Percentiles rank a stretch among this genome's conserved stretches.
Evolutionary conservation across 805 yeast species (phyloP).

Genomic region (Candida coquimbonensis): DNA sequence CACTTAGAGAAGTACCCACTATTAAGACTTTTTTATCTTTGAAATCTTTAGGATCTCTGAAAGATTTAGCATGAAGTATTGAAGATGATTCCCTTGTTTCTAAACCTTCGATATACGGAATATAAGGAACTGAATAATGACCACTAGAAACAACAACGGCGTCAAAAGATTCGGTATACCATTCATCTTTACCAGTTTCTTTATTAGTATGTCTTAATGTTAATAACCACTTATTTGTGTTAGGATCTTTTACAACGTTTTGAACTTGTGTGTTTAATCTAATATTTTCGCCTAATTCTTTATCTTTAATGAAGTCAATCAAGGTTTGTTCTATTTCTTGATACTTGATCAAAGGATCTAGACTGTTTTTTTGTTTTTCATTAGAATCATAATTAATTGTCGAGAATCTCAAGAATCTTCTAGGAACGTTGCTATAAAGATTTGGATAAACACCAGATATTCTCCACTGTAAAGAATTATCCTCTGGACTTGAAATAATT

Average conservation of each 20-base stretch:
- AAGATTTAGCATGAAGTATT: constrained; percentile 45
- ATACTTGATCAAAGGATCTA: constrained; percentile 33
- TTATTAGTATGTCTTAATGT: constrained; percentile 19
- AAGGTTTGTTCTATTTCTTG: constrained; percentile 26
- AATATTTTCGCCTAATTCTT: constrained; percentile 26
- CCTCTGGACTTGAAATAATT: constrained; percentile 16
- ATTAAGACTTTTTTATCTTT: constrained; percentile 33
- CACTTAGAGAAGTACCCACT: constrained; percentile 36
- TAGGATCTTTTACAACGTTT: constrained; percentile 22
- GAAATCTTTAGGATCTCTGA: constrained; percentile 34
- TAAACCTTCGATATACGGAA: constrained; percentile 46
- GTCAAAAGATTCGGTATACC: constrained; percentile 44
- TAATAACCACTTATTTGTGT: constrained; percentile 31
- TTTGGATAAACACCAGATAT: constrained; percentile 30
- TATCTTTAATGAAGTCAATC: constrained; percentile 22
- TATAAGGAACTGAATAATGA: constrained; percentile 46
- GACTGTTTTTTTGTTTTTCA: neutral
- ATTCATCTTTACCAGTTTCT: constrained; percentile 22
- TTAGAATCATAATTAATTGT: constrained; percentile 24
- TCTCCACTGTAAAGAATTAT: constrained; percentile 31
- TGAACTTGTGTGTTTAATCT: constrained; percentile 34
- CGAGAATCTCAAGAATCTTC: constrained; percentile 31
- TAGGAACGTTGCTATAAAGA: constrained; percentile 35
- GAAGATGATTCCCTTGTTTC: constrained; percentile 32
- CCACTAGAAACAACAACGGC: constrained; percentile 55